Evolutionary conservation across 768 basidiomycete species (phyloP).

Genomic region (Macrocybe gigantea): DNA sequence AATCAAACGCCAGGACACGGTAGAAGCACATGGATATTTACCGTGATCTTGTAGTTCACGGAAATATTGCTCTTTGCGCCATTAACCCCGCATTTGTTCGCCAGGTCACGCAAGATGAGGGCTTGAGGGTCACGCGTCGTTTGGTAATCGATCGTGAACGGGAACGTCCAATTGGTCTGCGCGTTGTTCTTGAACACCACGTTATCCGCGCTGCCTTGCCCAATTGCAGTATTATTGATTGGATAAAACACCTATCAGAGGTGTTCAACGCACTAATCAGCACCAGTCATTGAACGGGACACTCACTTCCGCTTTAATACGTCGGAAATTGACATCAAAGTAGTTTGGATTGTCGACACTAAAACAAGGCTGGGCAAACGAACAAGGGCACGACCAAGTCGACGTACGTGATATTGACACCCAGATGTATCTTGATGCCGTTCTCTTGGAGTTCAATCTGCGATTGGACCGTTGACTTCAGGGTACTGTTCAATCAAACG

Average conservation of each 20-base stretch:
- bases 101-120: conserved; percentile 55
- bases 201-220: conserved; percentile 47
- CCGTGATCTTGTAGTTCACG: conserved; percentile 65
- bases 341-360: conserved; percentile 83
- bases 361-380: conserved; percentile 6
- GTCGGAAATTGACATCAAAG: conserved; percentile 61
- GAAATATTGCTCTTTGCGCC: conserved; percentile 42
- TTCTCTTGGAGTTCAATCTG: conserved; percentile 34
- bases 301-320: conserved; percentile 56
- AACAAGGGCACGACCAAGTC: conserved; percentile 1
- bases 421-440: conserved; percentile 52
- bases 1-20: background rate
- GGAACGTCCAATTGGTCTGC: conserved; percentile 68
- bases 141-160: conserved; percentile 64
- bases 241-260: conserved; percentile 63
- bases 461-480: background rate
- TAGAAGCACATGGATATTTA: conserved; percentile 21
- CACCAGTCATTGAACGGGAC: background rate
- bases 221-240: conserved; percentile 63
- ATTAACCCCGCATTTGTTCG: conserved; percentile 51
- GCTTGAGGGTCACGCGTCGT: conserved; percentile 44
- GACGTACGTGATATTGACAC: conserved; percentile 61
- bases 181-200: conserved; percentile 45
- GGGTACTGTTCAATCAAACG: background rate
- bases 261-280: background rate